Percentiles rank a stretch among this genome's conserved stretches.
Conservation (phyloP, 257 asterid genomes). For the Henckelia pumila region DNA sequence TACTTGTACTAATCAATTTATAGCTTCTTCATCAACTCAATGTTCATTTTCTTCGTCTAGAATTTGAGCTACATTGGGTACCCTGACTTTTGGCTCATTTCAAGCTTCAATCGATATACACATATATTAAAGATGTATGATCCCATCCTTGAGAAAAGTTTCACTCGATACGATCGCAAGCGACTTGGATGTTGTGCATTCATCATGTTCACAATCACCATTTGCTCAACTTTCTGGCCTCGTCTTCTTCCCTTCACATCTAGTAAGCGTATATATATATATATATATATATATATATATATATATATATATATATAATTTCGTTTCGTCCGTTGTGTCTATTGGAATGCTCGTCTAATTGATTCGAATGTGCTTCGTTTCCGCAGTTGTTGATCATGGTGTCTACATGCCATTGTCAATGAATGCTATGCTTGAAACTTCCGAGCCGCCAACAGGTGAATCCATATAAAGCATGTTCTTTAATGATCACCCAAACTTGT, state of each 20-base stretch:
- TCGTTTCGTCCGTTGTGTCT: not conserved
- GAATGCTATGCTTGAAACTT: slow-evolving; percentile 20
- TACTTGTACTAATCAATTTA: too few species aligned
- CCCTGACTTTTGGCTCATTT: too few species aligned
- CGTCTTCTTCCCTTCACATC: slow-evolving; percentile 38
- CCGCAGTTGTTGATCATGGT: slow-evolving; percentile 27
- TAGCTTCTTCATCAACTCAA: too few species aligned
- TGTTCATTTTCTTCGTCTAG: too few species aligned
- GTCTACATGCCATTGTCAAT: slow-evolving; percentile 28
- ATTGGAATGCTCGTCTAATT: too few species aligned
- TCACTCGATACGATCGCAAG: slow-evolving; percentile 49
- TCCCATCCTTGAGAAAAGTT: slow-evolving; percentile 64
- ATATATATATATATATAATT: too few species aligned
- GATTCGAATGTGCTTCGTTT: too few species aligned
- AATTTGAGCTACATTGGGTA: too few species aligned
- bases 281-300: too few species aligned
- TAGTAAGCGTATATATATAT: slow-evolving; percentile 31
- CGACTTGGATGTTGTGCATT: slow-evolving; percentile 47
- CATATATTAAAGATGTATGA: slow-evolving; percentile 45
- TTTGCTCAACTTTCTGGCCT: slow-evolving; percentile 42
- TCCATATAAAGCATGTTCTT: not conserved
- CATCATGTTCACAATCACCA: slow-evolving; percentile 34
- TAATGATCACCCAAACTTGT: not conserved
- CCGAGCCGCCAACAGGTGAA: slow-evolving; percentile 18
- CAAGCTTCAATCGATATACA: too few species aligned